phyloP scores from a whole-genome alignment of 2,329 filamentous ascomycete genomes.

The Curvularia sp. region DNA sequence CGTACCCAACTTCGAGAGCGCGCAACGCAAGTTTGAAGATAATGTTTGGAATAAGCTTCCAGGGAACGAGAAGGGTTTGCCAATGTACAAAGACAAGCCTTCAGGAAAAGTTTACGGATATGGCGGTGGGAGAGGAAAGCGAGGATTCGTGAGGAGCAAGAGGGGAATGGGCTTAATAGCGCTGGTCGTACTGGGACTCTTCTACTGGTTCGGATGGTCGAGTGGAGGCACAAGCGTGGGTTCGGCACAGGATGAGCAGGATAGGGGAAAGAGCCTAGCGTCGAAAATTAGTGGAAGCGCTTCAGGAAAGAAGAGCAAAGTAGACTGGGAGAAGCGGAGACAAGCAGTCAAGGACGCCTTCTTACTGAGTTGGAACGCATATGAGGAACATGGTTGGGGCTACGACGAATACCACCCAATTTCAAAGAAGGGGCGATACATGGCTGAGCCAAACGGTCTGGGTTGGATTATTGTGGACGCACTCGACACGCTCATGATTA shows the following conservation, averaged over 20 bases:
- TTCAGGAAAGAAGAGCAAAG: slow-evolving; percentile 43
- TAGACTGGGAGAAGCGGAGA: slow-evolving; percentile 79
- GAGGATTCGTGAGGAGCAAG: slow-evolving; percentile 64
- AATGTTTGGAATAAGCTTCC: slow-evolving; percentile 62
- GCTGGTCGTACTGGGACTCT: slow-evolving; percentile 62
- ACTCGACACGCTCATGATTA: slow-evolving; percentile 95
- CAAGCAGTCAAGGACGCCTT: slow-evolving; percentile 89
- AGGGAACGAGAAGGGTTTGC: slow-evolving; percentile 69
- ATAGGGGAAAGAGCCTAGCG: slow-evolving; percentile 42
- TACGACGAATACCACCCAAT: slow-evolving; percentile 88
- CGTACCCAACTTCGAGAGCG: slow-evolving; percentile 53
- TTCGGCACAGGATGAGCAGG: slow-evolving; percentile 37
- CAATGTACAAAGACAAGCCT: slow-evolving; percentile 99
- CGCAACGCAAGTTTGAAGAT: slow-evolving; percentile 52
- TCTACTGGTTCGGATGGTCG: slow-evolving; percentile 74
- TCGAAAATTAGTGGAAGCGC: slow-evolving; percentile 42
- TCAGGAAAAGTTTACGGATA: slow-evolving; percentile 66
- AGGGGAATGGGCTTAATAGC: slow-evolving; percentile 62
- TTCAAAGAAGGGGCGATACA: slow-evolving; percentile 78
- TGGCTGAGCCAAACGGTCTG: slow-evolving; percentile 81
- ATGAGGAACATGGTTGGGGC: slow-evolving; percentile 92
- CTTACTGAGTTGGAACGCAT: slow-evolving; percentile 88
- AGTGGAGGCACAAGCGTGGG: slow-evolving; percentile 43
- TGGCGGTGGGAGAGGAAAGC: slow-evolving; percentile 62
- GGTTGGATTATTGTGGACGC: slow-evolving; percentile 99